These are phyloP conservation scores for Starmerella bombi DNA, from an alignment of 805 yeast species.

Conservation along the genomic window DNA sequence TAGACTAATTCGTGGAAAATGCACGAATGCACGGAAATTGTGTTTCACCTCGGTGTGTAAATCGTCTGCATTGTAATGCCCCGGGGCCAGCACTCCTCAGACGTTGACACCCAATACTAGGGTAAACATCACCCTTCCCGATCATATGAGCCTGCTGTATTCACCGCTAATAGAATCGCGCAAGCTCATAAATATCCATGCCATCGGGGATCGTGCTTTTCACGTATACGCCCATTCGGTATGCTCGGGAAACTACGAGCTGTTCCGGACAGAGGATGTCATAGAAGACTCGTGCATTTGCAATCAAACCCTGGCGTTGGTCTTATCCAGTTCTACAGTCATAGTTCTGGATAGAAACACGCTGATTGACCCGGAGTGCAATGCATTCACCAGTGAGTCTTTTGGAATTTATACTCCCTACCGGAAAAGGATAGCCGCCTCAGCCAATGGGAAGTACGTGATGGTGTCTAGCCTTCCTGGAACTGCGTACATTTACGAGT, in stretches of 20 bases:
- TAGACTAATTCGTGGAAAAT: no score
- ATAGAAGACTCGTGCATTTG: conserved; percentile 3
- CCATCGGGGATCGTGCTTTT: background rate
- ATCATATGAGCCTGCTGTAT: no score
- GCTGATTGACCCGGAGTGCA: background rate
- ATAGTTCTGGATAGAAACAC: background rate
- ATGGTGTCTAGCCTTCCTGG: background rate
- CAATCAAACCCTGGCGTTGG: conserved; percentile 1
- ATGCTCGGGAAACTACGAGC: background rate
- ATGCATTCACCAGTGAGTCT: background rate
- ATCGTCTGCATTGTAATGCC: no score
- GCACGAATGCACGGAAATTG: no score
- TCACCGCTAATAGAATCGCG: background rate
- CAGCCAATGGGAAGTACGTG: background rate
- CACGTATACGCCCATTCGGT: conserved; percentile 1
- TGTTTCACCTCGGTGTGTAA: no score
- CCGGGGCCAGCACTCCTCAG: no score
- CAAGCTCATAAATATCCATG: conserved; percentile 2
- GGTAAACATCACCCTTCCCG: no score
- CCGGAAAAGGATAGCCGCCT: background rate
- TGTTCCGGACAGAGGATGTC: background rate
- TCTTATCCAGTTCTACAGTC: conserved; percentile 1
- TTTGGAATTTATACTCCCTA: background rate
- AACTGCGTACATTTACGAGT: background rate
- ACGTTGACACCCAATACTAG: no score